Conservation (phyloP, 2,329 filamentous ascomycete genomes). For the Aureobasidium sp. region DNA sequence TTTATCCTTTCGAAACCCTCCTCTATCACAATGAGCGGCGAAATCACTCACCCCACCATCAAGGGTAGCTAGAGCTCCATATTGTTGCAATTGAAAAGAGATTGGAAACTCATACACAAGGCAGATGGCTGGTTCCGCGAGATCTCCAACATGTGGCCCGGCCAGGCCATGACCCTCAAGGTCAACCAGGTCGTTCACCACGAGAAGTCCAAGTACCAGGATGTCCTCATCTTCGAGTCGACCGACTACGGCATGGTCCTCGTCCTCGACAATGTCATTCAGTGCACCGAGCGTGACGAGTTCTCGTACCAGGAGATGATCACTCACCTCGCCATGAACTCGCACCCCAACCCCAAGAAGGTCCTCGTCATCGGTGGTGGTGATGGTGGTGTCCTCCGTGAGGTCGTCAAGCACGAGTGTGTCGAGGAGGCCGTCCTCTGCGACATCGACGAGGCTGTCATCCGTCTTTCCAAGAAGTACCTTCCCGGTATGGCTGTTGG, state of each 20-base stretch:
- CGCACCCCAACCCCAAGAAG: slow-evolving; percentile 96
- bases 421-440: slow-evolving; percentile 94
- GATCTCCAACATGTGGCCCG: slow-evolving; percentile 98
- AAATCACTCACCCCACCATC: slow-evolving; percentile 69
- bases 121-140: slow-evolving; percentile 99
- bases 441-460: slow-evolving; percentile 99
- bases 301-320: slow-evolving; percentile 99
- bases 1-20: background rate
- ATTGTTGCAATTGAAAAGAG: slow-evolving; percentile 9
- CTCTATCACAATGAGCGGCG: slow-evolving; percentile 43
- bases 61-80: slow-evolving; percentile 46
- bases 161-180: slow-evolving; percentile 96
- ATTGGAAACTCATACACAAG: slow-evolving; percentile 14
- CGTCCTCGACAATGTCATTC: slow-evolving; percentile 97
- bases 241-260: slow-evolving; percentile 94
- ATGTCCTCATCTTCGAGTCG: slow-evolving; percentile 97
- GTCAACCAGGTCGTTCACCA: slow-evolving; percentile 98
- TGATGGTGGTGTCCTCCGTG: slow-evolving; percentile 93
- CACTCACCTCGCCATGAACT: slow-evolving; percentile 95
- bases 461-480: slow-evolving; percentile 96
- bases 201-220: slow-evolving; percentile 99
- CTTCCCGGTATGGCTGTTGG: slow-evolving; percentile 89
- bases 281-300: slow-evolving; percentile 97
- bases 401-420: slow-evolving; percentile 97
- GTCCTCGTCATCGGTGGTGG: slow-evolving; percentile 97